phyloP scores from a whole-genome alignment of 2,329 filamentous ascomycete species.

The Exophiala lecanii-corni region DNA sequence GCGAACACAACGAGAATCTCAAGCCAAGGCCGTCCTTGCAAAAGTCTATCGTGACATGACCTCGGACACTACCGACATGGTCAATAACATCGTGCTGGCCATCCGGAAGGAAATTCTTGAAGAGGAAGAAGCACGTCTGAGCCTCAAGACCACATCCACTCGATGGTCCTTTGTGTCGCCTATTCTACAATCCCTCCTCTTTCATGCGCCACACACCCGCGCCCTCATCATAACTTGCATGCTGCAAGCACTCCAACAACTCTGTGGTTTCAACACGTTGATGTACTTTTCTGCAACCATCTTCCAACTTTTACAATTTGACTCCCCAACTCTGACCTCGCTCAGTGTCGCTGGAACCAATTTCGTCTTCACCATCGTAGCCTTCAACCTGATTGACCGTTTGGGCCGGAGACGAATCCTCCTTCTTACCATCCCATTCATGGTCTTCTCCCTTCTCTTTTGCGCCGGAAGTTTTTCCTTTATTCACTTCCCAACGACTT shows the following conservation, averaged over 20 bases:
- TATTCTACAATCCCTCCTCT: conserved; percentile 36
- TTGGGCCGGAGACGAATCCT: conserved; percentile 76
- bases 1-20: conserved; percentile 56
- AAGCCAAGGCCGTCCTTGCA: conserved; percentile 62
- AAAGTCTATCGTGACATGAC: conserved; percentile 54
- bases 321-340: conserved; percentile 72
- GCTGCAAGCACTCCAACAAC: conserved; percentile 80
- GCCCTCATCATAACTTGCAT: conserved; percentile 81
- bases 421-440: conserved; percentile 76
- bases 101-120: conserved; percentile 73
- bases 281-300: conserved; percentile 91
- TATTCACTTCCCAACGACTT: conserved; percentile 44
- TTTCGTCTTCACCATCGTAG: conserved; percentile 71
- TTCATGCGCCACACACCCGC: conserved; percentile 39
- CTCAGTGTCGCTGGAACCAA: conserved; percentile 79
- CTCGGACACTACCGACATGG: conserved; percentile 42
- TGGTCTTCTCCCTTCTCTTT: conserved; percentile 67
- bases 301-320: conserved; percentile 72
- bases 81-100: conserved; percentile 58
- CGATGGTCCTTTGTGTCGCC: conserved; percentile 17
- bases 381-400: conserved; percentile 71
- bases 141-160: conserved; percentile 16
- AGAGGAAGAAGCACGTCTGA: conserved; percentile 50
- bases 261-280: conserved; percentile 84
- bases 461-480: conserved; percentile 69